Percentiles rank a stretch among this genome's conserved stretches.
Conservation (phyloP, 306 rosid genomes). For the Cercis canadensis region DNA sequence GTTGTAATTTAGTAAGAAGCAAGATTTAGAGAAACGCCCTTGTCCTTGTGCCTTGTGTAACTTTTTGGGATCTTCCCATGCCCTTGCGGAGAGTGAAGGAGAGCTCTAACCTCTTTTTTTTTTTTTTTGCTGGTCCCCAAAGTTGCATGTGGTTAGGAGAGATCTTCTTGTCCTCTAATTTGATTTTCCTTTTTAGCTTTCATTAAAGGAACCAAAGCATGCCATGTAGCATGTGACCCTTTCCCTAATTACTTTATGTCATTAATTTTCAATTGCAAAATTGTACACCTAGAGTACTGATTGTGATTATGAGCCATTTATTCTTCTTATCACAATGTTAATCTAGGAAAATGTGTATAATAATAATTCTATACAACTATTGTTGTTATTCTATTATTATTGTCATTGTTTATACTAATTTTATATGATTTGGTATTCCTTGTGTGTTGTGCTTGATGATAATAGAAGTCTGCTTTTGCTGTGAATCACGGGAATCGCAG, state of each 20-base stretch:
- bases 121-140: slow-evolving; percentile 51
- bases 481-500: slow-evolving; percentile 34
- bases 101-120: too few species aligned
- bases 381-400: not conserved
- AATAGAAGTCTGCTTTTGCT: not conserved
- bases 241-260: slow-evolving; percentile 36
- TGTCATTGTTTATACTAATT: too few species aligned
- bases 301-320: not conserved
- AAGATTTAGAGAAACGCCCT: slow-evolving; percentile 43
- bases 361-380: not conserved
- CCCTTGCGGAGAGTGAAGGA: too few species aligned
- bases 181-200: slow-evolving; percentile 37
- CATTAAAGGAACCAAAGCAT: slow-evolving; percentile 58
- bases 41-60: too few species aligned
- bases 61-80: not conserved
- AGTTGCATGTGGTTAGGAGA: slow-evolving; percentile 53
- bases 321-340: not conserved
- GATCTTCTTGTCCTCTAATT: slow-evolving; percentile 29
- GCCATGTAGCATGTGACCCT: slow-evolving; percentile 56
- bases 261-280: slow-evolving; percentile 6
- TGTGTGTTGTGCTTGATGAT: too few species aligned
- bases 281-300: not conserved
- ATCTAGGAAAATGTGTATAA: not conserved
- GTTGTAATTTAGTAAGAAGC: slow-evolving; percentile 54
- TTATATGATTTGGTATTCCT: not conserved